phyloP scores from a whole-genome alignment of 176 grass and related monocot genomes.

The Otatea glauca region DNA sequence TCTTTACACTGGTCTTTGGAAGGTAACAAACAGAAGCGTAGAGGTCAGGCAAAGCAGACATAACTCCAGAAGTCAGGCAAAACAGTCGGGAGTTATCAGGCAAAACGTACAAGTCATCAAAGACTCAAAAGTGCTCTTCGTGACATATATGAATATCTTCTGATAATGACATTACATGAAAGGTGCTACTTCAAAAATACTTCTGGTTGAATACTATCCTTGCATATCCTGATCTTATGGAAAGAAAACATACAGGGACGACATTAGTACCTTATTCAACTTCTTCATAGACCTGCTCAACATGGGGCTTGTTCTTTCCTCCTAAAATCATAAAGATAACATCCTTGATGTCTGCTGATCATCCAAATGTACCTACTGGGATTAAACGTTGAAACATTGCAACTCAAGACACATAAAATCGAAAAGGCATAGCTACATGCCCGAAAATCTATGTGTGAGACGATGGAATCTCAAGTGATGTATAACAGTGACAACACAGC shows the following conservation, averaged over 20 bases:
- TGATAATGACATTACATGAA: not conserved
- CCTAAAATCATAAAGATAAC: not conserved
- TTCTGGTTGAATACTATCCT: constrained; percentile 8
- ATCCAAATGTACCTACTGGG: constrained; percentile 8
- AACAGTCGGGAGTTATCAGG: too few species aligned
- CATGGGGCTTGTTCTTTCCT: not conserved
- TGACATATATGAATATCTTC: not conserved
- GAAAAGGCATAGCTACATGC: constrained; percentile 1
- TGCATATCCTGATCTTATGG: constrained; percentile 10
- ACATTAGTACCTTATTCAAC: not conserved
- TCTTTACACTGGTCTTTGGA: not conserved
- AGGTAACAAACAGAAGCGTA: not conserved
- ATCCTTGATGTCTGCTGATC: constrained; percentile 1
- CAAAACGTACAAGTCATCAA: not conserved
- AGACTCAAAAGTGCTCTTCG: not conserved
- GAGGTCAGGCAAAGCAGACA: not conserved
- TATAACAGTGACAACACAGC: not conserved
- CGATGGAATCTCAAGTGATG: not conserved
- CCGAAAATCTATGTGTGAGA: not conserved
- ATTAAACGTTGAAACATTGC: constrained; percentile 2
- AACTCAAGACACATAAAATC: constrained; percentile 37
- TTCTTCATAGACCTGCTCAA: not conserved
- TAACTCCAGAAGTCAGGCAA: not conserved
- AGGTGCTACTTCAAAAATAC: constrained; percentile 9
- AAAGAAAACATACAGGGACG: not conserved